Evolutionary conservation across 441 rosid genomes (phyloP), one percentile per base, ranked within the genome.

Genomic region (Aleurites moluccanus): DNA sequence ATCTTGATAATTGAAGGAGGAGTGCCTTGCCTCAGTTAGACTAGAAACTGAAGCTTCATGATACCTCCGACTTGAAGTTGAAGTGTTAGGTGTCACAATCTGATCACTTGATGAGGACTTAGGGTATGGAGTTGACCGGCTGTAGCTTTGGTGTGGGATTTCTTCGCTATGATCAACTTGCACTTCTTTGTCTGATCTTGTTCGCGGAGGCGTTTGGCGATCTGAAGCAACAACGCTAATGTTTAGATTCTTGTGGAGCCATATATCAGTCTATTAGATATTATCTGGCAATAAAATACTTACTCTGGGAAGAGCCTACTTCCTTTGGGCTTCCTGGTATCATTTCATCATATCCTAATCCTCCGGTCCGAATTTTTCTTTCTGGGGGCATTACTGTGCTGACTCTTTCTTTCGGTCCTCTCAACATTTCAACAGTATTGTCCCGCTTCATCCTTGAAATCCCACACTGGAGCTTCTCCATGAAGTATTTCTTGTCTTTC

Each of bases 381-480:
- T 63, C 74, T 45, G 75, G 30, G 10, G 52, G 69, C 4, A 6
- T 72, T 52, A 18, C 66, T 15, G 30, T 72, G 30, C 0, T 69
- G 8, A 55, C 64, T 61, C 53, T 77, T 63, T 52, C 50, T 59
- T 78, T 82, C 14, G 86, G 80, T 30, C 79, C 86, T 80, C 86
- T 82, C 45, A 88, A 47, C 25, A 77, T 33, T 78, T 86, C 86
- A 49, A 83, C 71, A 50, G 70, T 74, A 68, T 81, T 81, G 76
- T 84, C 80, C 6, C 73, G 75, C 85, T 87, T 88, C 77, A 87
- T 80, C 74, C 81, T 79, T 30, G 86, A 83, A 70, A 88, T 81
- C 20, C 83, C 85, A 72, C 92, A 87, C 1, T 85, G 73, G 1
- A 90, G 83, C 81, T 74, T 90, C 52, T 85, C 84, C 75, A 84